These are phyloP conservation scores for Rhizopus sp. DNA, from an alignment of 371 early-diverging fungal genomes.

Conservation along the genomic window DNA sequence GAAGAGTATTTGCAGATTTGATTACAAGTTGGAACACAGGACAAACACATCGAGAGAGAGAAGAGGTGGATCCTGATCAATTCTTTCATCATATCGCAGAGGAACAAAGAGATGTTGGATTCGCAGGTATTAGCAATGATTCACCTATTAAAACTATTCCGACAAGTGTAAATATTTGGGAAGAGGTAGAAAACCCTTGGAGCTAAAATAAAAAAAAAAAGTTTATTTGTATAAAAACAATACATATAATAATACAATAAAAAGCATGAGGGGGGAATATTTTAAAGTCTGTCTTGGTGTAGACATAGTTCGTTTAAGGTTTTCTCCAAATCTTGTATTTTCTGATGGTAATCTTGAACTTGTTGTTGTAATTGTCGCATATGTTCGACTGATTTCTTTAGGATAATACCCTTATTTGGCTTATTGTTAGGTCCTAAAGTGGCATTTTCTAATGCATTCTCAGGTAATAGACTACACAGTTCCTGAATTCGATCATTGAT, in stretches of 20 bases:
- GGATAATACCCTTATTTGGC: slow-evolving; percentile 82
- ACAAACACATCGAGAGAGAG: slow-evolving; percentile 3
- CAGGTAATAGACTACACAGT: slow-evolving; percentile 82
- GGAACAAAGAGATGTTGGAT: slow-evolving; percentile 46
- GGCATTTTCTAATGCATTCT: slow-evolving; percentile 55
- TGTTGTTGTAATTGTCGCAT: slow-evolving; percentile 74
- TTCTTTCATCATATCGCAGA: slow-evolving; percentile 40
- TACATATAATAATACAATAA: slow-evolving; percentile 1
- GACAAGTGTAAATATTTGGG: slow-evolving; percentile 1
- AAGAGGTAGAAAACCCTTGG: slow-evolving; percentile 26
- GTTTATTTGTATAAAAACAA: slow-evolving; percentile 6
- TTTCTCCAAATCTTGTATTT: slow-evolving; percentile 72
- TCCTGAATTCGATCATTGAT: slow-evolving; percentile 97
- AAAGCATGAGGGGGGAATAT: background rate
- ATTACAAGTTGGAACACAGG: slow-evolving; percentile 45
- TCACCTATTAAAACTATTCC: background rate
- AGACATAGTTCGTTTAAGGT: slow-evolving; percentile 26
- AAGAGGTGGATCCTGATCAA: slow-evolving; percentile 17
- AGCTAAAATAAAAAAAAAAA: slow-evolving; percentile 10
- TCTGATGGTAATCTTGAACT: slow-evolving; percentile 55
- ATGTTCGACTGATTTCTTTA: slow-evolving; percentile 88
- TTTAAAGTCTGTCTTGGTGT: background rate
- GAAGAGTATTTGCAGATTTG: slow-evolving; percentile 47
- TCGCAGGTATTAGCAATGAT: slow-evolving; percentile 38
- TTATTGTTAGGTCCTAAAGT: slow-evolving; percentile 74